phyloP scores from a whole-genome alignment of 1,284 basidiomycete species.

The Microbotryum lychnidis-dioicae region DNA sequence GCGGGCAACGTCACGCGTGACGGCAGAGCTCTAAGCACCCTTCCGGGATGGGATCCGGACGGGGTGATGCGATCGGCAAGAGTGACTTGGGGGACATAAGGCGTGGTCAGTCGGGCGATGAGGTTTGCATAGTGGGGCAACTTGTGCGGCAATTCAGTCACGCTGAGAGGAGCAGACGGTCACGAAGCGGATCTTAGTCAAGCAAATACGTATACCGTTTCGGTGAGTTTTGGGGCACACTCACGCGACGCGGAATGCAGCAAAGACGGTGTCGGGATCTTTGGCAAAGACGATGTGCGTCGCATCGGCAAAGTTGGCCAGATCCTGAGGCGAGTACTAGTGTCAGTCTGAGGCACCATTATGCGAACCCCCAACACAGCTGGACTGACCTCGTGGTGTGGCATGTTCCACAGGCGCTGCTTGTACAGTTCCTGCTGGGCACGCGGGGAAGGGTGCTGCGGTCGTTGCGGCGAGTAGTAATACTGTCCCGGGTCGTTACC shows the following conservation, averaged over 20 bases:
- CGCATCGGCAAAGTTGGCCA: constrained; percentile 8
- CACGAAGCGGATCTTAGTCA: background rate
- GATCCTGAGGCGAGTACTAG: no score
- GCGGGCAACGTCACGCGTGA: background rate
- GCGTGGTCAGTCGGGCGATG: constrained; percentile 52
- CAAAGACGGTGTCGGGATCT: constrained; percentile 20
- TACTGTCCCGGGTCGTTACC: no score
- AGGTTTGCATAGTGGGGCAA: constrained; percentile 76
- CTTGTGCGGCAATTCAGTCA: constrained; percentile 86
- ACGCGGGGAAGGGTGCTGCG: no score
- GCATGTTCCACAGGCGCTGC: no score
- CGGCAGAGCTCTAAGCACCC: background rate
- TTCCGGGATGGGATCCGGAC: background rate
- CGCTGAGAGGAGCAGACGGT: constrained; percentile 41
- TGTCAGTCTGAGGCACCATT: no score
- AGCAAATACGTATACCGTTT: background rate
- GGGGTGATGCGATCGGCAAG: constrained; percentile 13
- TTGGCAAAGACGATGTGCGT: constrained; percentile 11
- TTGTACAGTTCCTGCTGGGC: no score
- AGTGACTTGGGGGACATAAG: constrained; percentile 17
- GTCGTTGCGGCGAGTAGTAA: no score
- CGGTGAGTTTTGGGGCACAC: background rate
- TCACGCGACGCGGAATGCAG: constrained; percentile 35
- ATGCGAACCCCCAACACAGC: no score
- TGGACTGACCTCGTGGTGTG: no score